These are phyloP conservation scores for Capronia coronata DNA, from an alignment of 2,329 filamentous ascomycete genomes.

Conservation along the genomic window DNA sequence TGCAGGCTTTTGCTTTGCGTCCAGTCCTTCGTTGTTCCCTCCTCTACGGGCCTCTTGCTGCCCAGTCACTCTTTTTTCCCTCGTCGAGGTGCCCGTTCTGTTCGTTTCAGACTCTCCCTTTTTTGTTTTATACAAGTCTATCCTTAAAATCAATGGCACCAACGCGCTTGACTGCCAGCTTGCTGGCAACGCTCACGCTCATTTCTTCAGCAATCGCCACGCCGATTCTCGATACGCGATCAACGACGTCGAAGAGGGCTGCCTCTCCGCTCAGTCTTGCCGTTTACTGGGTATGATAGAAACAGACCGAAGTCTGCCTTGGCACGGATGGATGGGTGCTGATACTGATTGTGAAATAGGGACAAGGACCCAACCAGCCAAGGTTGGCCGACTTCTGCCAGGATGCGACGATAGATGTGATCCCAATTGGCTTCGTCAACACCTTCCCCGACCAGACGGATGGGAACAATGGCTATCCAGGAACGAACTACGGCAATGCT, in stretches of 20 bases:
- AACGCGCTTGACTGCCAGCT: constrained; percentile 21
- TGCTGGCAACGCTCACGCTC: constrained; percentile 23
- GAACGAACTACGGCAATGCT: constrained; percentile 52
- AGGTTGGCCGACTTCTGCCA: constrained; percentile 47
- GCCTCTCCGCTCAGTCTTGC: constrained; percentile 39
- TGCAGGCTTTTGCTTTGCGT: constrained; percentile 25
- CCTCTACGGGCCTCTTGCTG: constrained; percentile 15
- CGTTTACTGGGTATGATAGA: constrained; percentile 45
- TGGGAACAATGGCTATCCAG: constrained; percentile 42
- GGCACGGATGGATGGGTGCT: constrained; percentile 16
- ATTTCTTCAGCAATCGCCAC: constrained; percentile 30
- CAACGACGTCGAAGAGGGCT: constrained; percentile 1
- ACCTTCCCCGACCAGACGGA: constrained; percentile 44
- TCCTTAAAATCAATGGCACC: constrained; percentile 18
- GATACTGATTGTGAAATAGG: constrained; percentile 32
- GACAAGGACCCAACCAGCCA: constrained; percentile 47
- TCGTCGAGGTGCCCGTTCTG: not conserved
- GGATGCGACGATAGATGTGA: constrained; percentile 48
- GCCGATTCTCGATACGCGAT: constrained; percentile 35
- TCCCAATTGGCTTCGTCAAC: constrained; percentile 52
- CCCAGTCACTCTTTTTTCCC: constrained; percentile 17
- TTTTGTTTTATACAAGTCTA: not conserved
- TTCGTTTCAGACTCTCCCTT: constrained; percentile 5
- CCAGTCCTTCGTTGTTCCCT: constrained; percentile 21
- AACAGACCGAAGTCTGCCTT: not conserved